Evolutionary conservation across 257 asterid species (phyloP).

Genomic region (Catharanthus roseus): DNA sequence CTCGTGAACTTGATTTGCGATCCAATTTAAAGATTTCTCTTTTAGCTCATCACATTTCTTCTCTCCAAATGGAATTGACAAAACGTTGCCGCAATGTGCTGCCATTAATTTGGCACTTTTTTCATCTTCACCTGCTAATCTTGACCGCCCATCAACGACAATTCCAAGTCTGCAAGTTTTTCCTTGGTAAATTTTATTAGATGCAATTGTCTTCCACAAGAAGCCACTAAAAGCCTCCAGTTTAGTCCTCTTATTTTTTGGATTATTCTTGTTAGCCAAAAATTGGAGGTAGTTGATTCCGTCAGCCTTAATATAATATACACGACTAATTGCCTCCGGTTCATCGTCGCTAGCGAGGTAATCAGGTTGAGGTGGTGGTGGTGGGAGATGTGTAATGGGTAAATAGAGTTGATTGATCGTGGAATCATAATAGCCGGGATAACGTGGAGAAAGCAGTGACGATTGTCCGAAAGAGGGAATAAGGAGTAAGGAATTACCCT

Average conservation of each 20-base stretch:
- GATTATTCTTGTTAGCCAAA: conserved; percentile 23
- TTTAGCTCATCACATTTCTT: conserved; percentile 28
- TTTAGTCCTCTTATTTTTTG: conserved; percentile 28
- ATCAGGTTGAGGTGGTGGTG: conserved; percentile 3
- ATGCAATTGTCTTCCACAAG: conserved; percentile 50
- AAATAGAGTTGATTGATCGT: conserved; percentile 34
- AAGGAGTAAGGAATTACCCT: conserved; percentile 25
- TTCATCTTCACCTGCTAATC: conserved; percentile 30
- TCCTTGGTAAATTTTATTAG: not conserved
- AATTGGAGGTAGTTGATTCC: conserved; percentile 32
- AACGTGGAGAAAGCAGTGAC: conserved; percentile 39
- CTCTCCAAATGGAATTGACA: conserved; percentile 58
- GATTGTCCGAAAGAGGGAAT: conserved; percentile 63
- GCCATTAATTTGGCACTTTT: conserved; percentile 7
- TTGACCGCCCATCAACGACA: conserved; percentile 54
- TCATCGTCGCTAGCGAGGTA: conserved; percentile 4
- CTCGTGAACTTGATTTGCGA: conserved; percentile 38
- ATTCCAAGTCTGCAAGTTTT: conserved; percentile 38
- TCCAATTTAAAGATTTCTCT: conserved; percentile 38
- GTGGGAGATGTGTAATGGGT: conserved; percentile 22
- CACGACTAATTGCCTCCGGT: conserved; percentile 38
- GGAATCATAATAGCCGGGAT: conserved; percentile 24
- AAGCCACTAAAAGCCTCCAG: conserved; percentile 53
- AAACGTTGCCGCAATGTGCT: conserved; percentile 52
- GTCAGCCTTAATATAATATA: conserved; percentile 43